phyloP scores from a whole-genome alignment of 192 early-diverging fungal species.

The Linnemannia zychae region DNA sequence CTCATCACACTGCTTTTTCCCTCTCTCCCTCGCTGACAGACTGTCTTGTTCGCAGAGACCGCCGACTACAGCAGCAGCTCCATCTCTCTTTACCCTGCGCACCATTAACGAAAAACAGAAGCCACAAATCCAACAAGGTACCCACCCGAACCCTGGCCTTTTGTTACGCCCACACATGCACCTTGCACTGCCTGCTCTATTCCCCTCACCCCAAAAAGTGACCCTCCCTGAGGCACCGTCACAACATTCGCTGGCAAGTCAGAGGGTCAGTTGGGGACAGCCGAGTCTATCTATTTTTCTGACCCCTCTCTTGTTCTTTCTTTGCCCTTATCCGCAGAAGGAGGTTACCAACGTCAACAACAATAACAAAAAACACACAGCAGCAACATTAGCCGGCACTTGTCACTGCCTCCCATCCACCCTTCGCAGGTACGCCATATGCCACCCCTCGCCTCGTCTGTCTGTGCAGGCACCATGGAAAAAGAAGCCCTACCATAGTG shows the following conservation, averaged over 20 bases:
- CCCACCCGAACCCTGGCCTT: not conserved
- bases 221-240: not conserved
- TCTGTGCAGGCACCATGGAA: not conserved
- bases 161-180: not conserved
- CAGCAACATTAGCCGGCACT: not conserved
- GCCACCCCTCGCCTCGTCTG: not conserved
- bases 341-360: not conserved
- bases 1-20: not conserved
- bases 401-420: no score
- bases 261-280: not conserved
- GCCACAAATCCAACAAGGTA: not conserved
- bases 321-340: not conserved
- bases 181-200: not conserved
- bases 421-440: not conserved
- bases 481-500: not conserved
- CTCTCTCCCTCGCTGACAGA: not conserved
- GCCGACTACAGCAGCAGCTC: not conserved
- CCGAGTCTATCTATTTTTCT: not conserved
- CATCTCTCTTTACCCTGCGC: not conserved
- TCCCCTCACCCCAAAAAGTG: not conserved
- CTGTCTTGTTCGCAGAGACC: not conserved
- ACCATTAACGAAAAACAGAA: not conserved
- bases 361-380: not conserved
- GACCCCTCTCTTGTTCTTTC: not conserved
- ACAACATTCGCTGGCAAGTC: slow-evolving; percentile 3